phyloP scores from a whole-genome alignment of 2,329 filamentous ascomycete species.

The Metarhizium anisopliae region DNA sequence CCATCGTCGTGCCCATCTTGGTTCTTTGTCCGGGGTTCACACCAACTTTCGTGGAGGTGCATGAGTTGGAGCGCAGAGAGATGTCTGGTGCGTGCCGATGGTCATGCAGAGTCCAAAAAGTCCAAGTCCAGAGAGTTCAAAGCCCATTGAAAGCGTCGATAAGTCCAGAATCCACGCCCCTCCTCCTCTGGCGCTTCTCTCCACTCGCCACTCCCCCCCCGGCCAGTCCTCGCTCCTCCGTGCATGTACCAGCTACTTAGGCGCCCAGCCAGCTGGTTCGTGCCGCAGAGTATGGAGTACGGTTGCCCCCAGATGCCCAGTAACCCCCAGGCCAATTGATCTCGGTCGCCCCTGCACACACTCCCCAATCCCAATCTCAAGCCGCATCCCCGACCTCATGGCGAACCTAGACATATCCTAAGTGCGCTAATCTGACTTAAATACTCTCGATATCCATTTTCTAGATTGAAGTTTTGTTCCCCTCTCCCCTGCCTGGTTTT shows the following conservation, averaged over 20 bases:
- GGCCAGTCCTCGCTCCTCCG: no score
- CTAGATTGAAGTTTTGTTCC: background rate
- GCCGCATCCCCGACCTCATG: background rate
- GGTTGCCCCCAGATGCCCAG: no score
- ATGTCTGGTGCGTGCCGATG: background rate
- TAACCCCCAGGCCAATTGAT: background rate
- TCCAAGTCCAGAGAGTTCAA: background rate
- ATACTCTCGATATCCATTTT: slow-evolving; percentile 7
- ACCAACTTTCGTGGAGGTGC: background rate
- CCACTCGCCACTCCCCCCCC: background rate
- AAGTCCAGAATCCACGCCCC: background rate
- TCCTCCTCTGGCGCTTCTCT: background rate
- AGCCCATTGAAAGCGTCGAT: no score
- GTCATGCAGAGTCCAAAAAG: background rate
- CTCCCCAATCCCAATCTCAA: background rate
- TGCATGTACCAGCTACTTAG: no score
- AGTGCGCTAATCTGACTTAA: slow-evolving; percentile 4
- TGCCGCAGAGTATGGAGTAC: no score
- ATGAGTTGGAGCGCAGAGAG: background rate
- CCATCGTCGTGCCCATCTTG: background rate
- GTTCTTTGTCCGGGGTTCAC: slow-evolving; percentile 3
- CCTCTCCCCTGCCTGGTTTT: background rate
- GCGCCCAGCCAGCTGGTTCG: no score
- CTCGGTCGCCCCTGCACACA: background rate
- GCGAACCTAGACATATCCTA: background rate